A percentile compares a stretch with the other conserved stretches of the same genome.
These are phyloP conservation scores for Oenanthe javanica DNA, from an alignment of 140 eudicot genomes.

Conservation along the genomic window DNA sequence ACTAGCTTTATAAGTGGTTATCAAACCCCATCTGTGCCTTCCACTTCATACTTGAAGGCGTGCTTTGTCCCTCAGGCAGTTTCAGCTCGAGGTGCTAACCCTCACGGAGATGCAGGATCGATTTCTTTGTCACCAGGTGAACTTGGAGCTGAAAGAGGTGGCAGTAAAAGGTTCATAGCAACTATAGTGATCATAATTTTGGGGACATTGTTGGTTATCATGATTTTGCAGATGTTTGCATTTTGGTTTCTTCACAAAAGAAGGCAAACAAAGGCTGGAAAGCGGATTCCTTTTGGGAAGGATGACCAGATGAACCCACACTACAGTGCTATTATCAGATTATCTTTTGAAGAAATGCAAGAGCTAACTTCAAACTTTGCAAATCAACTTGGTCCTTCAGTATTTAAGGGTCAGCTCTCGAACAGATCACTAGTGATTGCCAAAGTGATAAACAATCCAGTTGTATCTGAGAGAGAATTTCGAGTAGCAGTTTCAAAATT, in stretches of 20 bases:
- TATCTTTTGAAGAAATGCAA: conserved; percentile 55
- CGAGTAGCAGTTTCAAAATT: conserved; percentile 42
- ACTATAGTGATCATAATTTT: conserved; percentile 40
- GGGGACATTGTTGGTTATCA: conserved; percentile 31
- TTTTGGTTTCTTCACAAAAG: conserved; percentile 38
- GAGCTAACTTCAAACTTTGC: conserved; percentile 53
- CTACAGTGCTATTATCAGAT: conserved; percentile 41
- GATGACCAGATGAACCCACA: conserved; percentile 42
- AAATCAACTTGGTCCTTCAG: conserved; percentile 42
- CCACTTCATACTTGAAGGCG: conserved; percentile 55
- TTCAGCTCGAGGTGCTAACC: conserved; percentile 43
- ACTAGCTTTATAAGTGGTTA: conserved; percentile 71
- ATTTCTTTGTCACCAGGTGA: conserved; percentile 21
- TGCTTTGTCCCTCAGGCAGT: conserved; percentile 82
- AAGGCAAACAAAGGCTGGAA: conserved; percentile 21
- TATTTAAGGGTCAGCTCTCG: conserved; percentile 50
- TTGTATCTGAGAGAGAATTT: conserved; percentile 58
- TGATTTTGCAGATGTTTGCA: conserved; percentile 32
- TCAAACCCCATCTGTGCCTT: conserved; percentile 36
- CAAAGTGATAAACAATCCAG: conserved; percentile 39
- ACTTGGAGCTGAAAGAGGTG: conserved; percentile 13
- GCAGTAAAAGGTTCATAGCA: conserved; percentile 28
- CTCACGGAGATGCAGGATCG: conserved; percentile 19
- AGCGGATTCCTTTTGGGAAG: conserved; percentile 30
- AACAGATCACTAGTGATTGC: conserved; percentile 36